Evolutionary conservation across 805 yeast species (phyloP), one percentile per base, ranked within the genome.

Genomic region (Candida germanica): DNA sequence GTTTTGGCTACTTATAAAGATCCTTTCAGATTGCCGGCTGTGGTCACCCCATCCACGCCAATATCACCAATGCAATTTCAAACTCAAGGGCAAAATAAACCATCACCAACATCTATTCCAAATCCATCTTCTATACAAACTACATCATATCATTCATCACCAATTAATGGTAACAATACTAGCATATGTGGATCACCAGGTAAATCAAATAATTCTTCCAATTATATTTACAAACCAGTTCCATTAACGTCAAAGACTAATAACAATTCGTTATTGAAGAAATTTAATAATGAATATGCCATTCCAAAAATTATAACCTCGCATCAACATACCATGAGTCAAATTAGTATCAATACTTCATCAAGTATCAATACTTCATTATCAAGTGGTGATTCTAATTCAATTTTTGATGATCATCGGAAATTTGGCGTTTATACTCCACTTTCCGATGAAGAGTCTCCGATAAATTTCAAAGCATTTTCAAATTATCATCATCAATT

Each of bases 381-480:
- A 14, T 42, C 52, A 14, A 39, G 42, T 15, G 37, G 43, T 11
- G 57, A 51, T 14, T 13, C 29, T n/a, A 26, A 31, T 14, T 31
- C 43, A 8, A 19, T 56, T 5, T 58, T 57, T 36, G 63, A 59
- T 35, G 63, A 54, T 24, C 42, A 53, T 17, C 44, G 54, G 14
- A 42, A 41, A 30, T 36, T 44, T 28, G 59, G 57, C 3, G 49
- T 51, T 9, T 42, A 50, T 6, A 61, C 69, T 23, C 69, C 69
- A n/a, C 42, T 51, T 16, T 59, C 63, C 37, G 62, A 56, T 31
- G 58, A 49, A 35, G 61, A 57, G 26, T 42, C 46, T 9, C 49
- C 49, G 15, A 29, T 42, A 12, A 26, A 33, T 12, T 28, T 29
- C 13, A 33, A 28, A 24, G 31, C 16, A 19, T 33, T 26, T 17